Base-by-base conservation (phyloP, 2,329 filamentous ascomycete genomes). In the Scolecobasidium constrictum region DNA sequence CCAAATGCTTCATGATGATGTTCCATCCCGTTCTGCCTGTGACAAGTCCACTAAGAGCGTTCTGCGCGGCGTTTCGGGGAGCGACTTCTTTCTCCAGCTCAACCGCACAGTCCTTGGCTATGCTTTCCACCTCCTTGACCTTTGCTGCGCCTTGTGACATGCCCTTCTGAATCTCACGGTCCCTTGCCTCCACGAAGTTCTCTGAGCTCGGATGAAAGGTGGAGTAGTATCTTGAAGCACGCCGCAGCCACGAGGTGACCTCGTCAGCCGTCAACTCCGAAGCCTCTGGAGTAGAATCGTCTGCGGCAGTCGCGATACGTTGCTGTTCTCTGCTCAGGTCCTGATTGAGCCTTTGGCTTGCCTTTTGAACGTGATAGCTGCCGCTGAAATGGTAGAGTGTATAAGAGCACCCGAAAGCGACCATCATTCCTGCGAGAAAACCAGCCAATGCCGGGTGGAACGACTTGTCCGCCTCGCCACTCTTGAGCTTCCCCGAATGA, bases 331-430 rank as follows among this genome's bases (percentile, higher is more conserved):
- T 34, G 13, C 26, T 31, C 22, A 44, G 20, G 19, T 28, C 23
- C 18, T 16, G 18, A 31, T 22, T 20, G 5, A 21, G 15, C 34
- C 34, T 28, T 20, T 41, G 22, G 16, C 28, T 21, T n/a, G 42
- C 42, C 19, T 23, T 38, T 31, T 22, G 35, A 20, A 44, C 23
- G 17, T 44, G 22, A 19, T 34, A 33, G 15, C 20, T 33, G 13
- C 42, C 42, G 22, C 42, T 44, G 42, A 42, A 44, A 3, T 42
- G 42, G 28, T 44, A 44, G 18, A 39, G 20, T 3, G 20, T 20
- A 15, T 44, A 44, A 4, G 42, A 38, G 4, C 21, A 4, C 15
- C 26, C 18, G 15, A 44, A 39, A 4, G 42, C 42, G 11, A 44
- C 19, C 42, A 44, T 44, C 4, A 21, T 12, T 12, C 42, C 42